These are phyloP conservation scores for Bipolaris bicolor DNA, from an alignment of 2,329 filamentous ascomycete genomes.

Conservation along the genomic window DNA sequence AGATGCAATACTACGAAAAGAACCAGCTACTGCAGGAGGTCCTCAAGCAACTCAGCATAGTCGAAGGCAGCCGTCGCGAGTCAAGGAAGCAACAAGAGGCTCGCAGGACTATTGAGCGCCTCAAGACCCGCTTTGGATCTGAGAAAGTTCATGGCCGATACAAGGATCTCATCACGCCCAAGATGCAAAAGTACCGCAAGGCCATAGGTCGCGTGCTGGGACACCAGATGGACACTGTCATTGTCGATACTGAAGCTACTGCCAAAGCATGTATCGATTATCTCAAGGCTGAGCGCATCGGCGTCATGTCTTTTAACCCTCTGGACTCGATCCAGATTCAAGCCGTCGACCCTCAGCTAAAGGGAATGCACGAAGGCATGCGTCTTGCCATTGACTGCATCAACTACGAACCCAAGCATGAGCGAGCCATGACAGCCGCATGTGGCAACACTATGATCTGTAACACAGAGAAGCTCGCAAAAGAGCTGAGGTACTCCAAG, in stretches of 20 bases:
- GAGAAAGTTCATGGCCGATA: constrained; percentile 84
- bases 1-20: constrained; percentile 82
- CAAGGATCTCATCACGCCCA: constrained; percentile 90
- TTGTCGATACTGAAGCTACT: constrained; percentile 94
- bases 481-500: constrained; percentile 84
- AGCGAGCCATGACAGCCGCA: constrained; percentile 92
- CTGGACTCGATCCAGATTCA: constrained; percentile 97
- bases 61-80: constrained; percentile 84
- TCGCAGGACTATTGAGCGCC: constrained; percentile 81
- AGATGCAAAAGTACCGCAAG: constrained; percentile 95
- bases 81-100: constrained; percentile 78
- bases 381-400: constrained; percentile 94
- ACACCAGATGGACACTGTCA: constrained; percentile 89
- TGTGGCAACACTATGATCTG: constrained; percentile 96
- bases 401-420: constrained; percentile 85
- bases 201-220: constrained; percentile 92
- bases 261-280: constrained; percentile 94
- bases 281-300: constrained; percentile 84
- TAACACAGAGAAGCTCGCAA: constrained; percentile 83
- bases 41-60: constrained; percentile 78
- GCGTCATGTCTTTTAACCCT: constrained; percentile 92
- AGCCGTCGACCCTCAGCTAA: constrained; percentile 85
- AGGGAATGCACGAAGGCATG: constrained; percentile 82
- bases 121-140: constrained; percentile 84
- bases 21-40: constrained; percentile 90